phyloP scores from a whole-genome alignment of 768 basidiomycete genomes.

The Lactifluus pinguis region DNA sequence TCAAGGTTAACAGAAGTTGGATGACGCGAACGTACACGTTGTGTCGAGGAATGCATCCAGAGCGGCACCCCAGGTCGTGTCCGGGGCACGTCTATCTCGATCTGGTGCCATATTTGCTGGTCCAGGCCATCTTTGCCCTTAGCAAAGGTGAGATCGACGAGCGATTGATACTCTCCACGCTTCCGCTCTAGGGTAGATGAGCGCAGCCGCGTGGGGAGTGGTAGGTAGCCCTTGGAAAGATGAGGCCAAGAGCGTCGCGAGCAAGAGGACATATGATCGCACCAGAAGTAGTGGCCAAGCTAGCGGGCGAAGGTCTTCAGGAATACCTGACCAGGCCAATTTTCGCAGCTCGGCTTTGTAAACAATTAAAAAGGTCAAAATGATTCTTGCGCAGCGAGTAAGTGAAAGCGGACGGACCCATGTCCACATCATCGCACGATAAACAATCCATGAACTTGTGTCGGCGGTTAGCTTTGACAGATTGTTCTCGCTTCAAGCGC shows the following conservation, averaged over 20 bases:
- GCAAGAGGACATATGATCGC: constrained; percentile 25
- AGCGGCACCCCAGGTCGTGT: constrained; percentile 85
- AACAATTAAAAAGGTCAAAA: not conserved
- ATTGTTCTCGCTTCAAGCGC: constrained; percentile 62
- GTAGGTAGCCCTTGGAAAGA: constrained; percentile 76
- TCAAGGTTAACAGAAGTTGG: constrained; percentile 7
- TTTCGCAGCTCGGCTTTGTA: constrained; percentile 70
- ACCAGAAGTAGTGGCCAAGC: constrained; percentile 94
- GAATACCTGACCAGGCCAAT: constrained; percentile 92
- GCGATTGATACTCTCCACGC: constrained; percentile 81
- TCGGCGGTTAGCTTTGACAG: constrained; percentile 68
- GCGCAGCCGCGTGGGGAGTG: constrained; percentile 70
- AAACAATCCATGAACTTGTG: constrained; percentile 80
- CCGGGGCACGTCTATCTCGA: constrained; percentile 95
- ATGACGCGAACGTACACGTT: constrained; percentile 50
- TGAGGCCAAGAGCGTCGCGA: constrained; percentile 2
- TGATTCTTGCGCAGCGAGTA: not conserved
- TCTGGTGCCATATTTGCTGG: constrained; percentile 99
- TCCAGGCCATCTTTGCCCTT: constrained; percentile 80
- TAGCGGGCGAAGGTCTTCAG: constrained; percentile 76
- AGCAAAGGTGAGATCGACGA: constrained; percentile 85
- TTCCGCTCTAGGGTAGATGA: constrained; percentile 75
- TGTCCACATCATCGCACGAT: constrained; percentile 67
- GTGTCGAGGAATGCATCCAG: constrained; percentile 88
- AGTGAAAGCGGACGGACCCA: constrained; percentile 39